Conservation (phyloP, 2,329 filamentous ascomycete genomes). For the Didymella lethalis region DNA sequence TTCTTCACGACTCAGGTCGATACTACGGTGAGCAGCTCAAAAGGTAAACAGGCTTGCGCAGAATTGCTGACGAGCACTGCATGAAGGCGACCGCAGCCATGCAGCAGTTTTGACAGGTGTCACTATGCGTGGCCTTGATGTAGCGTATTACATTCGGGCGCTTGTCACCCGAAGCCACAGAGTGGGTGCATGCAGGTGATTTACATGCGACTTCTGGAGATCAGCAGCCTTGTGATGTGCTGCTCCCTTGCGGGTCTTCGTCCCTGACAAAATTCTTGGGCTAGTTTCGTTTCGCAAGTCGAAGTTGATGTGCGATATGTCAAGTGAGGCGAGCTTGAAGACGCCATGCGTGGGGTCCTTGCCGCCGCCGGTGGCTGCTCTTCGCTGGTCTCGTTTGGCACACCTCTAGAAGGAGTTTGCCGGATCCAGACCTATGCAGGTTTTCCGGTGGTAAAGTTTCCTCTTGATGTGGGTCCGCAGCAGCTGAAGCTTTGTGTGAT, state of each 20-base stretch:
- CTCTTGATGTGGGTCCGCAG: constrained; percentile 11
- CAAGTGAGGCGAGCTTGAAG: neutral
- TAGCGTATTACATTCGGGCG: neutral
- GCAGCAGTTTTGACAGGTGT: constrained; percentile 6
- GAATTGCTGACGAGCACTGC: neutral
- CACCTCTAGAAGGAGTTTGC: neutral
- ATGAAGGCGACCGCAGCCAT: neutral
- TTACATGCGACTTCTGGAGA: neutral
- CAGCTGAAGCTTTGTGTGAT: constrained; percentile 1
- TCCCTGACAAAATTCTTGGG: neutral
- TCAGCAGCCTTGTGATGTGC: neutral
- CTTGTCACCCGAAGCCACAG: neutral
- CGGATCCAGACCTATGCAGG: constrained; percentile 7
- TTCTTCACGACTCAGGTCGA: neutral
- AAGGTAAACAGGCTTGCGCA: neutral
- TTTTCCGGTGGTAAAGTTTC: constrained; percentile 9
- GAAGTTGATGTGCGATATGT: constrained; percentile 1
- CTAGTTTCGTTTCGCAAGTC: neutral
- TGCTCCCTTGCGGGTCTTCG: neutral
- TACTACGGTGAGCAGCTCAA: neutral
- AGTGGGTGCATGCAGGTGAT: neutral
- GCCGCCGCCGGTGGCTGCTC: neutral
- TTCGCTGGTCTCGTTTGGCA: constrained; percentile 2
- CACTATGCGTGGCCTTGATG: neutral
- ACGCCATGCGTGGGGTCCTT: constrained; percentile 5